A percentile compares a stretch with the other conserved stretches of the same genome.
These are phyloP conservation scores for Picocystis salinarum DNA, from an alignment of 139 green algal genomes.

Conservation along the genomic window DNA sequence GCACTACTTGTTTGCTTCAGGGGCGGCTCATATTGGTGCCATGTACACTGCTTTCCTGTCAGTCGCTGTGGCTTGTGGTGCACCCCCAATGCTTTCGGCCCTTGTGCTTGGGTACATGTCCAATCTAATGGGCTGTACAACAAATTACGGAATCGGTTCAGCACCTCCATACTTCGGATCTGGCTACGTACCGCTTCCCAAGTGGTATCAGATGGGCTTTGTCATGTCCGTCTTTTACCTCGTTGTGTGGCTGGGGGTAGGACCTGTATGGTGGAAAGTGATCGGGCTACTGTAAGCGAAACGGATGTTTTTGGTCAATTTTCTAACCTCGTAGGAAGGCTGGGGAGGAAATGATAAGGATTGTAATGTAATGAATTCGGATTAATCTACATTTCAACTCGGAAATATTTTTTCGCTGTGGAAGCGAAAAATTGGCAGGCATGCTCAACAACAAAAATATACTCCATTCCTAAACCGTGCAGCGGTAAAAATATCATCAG, in stretches of 20 bases:
- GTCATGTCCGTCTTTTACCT: conserved; percentile 86
- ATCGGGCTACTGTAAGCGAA: conserved; percentile 49
- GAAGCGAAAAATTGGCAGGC: too few species aligned
- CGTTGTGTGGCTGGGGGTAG: conserved; percentile 72
- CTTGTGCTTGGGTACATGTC: conserved; percentile 43
- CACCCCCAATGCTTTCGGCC: conserved; percentile 50
- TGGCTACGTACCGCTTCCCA: conserved; percentile 59
- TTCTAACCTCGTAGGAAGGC: too few species aligned
- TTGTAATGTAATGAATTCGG: too few species aligned
- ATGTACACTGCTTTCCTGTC: conserved; percentile 99
- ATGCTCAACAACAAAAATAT: too few species aligned
- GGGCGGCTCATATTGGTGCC: conserved; percentile 95
- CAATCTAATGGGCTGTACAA: conserved; percentile 98
- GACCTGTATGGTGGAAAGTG: conserved; percentile 84
- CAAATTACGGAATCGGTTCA: conserved; percentile 96
- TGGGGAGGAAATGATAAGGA: too few species aligned
- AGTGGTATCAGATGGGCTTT: conserved; percentile 85
- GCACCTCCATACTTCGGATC: conserved; percentile 85
- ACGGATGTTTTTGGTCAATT: too few species aligned
- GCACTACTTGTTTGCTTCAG: conserved; percentile 97
- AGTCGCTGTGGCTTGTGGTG: conserved; percentile 73
- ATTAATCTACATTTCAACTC: too few species aligned
- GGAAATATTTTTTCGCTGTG: too few species aligned
- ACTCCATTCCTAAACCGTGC: too few species aligned
- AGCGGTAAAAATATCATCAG: too few species aligned